Base-by-base conservation (phyloP, 139 green algal genomes). In the Limnomonas spitsbergensis region DNA sequence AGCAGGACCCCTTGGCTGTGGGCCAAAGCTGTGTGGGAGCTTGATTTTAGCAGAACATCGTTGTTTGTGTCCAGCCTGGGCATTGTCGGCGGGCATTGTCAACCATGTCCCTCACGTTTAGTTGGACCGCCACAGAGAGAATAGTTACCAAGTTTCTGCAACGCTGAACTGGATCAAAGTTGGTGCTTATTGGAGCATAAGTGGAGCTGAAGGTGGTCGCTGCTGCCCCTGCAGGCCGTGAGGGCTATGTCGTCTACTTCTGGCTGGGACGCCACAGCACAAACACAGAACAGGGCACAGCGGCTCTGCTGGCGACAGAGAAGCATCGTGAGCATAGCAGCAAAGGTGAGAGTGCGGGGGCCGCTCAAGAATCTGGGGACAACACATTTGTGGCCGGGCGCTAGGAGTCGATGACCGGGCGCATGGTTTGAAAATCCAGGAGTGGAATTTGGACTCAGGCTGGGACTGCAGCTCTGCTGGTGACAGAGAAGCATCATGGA, bases 221-320 rank as follows among this genome's bases (percentile, higher is more conserved):
- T n/a, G n/a, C n/a, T n/a, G n/a, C n/a, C 4, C 14, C 56, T 69
- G 67, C 74, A 79, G 74, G 74, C 6, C 37, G 72, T 37, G 53
- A 72, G 35, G 38, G 53, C 4, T 37, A 79, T 26, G 32, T 40
- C 26, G 38, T 79, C 24, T 73, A 79, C 35, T 79, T 73, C 35
- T 79, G 74, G 75, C 38, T 56, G 38, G 75, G 75, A 7, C 75
- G 75, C 75, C 75, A 74, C 56, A 26, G 56, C 75, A 75, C 56
- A n/a, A 73, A 56, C 75, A 56, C 47, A 20, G 75, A 80, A 38
- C 61, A 56, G 38, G 75, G 75, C 56, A 69, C 75, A 2, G 75
- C 75, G 1, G 75, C 75, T 0, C 54, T 80, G n/a, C 38, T 80
- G 36, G 75, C 75, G 4, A 80, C 75, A 2, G 39, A 80, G 42